Base-by-base conservation (phyloP, 441 rosid genomes). In the Dalechampia spathulata region DNA sequence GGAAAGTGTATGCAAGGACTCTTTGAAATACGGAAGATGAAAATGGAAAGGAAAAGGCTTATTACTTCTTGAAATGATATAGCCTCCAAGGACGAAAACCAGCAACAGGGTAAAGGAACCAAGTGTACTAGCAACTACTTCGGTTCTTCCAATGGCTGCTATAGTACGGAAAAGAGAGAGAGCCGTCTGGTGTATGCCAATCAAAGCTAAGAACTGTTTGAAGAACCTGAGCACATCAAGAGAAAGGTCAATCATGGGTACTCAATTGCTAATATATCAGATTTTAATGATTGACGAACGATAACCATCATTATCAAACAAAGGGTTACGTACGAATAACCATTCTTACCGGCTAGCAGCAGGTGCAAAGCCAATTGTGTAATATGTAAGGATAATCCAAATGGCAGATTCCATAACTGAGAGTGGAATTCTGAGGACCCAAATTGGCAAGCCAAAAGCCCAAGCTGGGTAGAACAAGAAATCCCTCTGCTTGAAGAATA, bases 321-420 rank as follows among this genome's bases (percentile, higher is more conserved):
- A n/a, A n/a, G n/a, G n/a, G n/a, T n/a, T n/a, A n/a, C n/a, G n/a
- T 43, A 12, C 48, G 7, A 3, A 3, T 8, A 3, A 32, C 12
- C 11, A 46, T 52, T n/a, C 56, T 61, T 68, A 72, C 91, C 91
- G 70, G 39, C 70, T 54, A 47, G 87, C 72, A 45, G 83, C 40
- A 6, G 91, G 91, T 25, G 91, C 85, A 59, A 84, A 81, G 23
- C 91, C 87, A 21, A 81, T 78, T 10, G 91, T 72, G 70, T 84
- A 84, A 65, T 84, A 84, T 9, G 91, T 84, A 22, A 81, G 79
- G 38, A 69, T 12, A 30, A 79, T 66, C 91, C 91, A 83, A 57
- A 83, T 79, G 16, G 62, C 79, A 3, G 91, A 83, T 60, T 84
- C 87, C 13, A 79, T 8, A 20, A 79, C 38, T 6, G 91, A 82